Base-by-base conservation (phyloP, 1,284 basidiomycete genomes). In the Cryptococcus sp. region DNA sequence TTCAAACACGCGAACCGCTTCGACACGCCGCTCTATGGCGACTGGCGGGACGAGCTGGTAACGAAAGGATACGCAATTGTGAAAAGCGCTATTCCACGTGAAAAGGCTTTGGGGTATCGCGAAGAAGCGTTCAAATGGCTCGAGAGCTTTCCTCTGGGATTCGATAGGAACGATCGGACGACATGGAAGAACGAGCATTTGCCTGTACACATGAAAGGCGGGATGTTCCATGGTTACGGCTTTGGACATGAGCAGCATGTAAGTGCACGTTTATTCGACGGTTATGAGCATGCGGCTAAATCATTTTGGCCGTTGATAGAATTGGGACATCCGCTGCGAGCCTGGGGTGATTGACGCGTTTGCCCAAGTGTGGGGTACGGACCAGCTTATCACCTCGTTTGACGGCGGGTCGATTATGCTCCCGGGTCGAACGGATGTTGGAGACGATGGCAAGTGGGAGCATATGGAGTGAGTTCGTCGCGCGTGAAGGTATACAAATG, bases 271-370 rank as follows among this genome's bases (percentile, higher is more conserved):
- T 10, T 30, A 30, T 30, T 30, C 27, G n/a, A n/a, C n/a, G n/a
- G n/a, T n/a, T n/a, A 30, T 10, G 27, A 30, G 27, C 27, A 30
- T 30, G 30, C 10, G 5, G 30, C 30, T 35, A 13, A 35, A 35
- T 35, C 5, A 35, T 2, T 35, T 35, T n/a, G n/a, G n/a, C n/a
- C n/a, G n/a, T n/a, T n/a, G 3, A 52, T 77, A 72, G 48, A 73
- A 70, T 0, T 80, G 79, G 79, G 72, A 78, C 52, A 78, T 79
- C 53, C 62, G 78, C 35, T 51, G 65, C 38, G 78, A 79, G 62
- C 69, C 68, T 2, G 72, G 58, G 0, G 61, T 79, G 16, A 66
- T 78, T 40, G 69, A 76, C 27, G 62, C 65, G 5, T 80, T 79
- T 54, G 63, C 67, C 50, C 69, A 77, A 49, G 68, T 80, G 47